Evolutionary conservation across 257 asterid species (phyloP), one percentile per base, ranked within the genome.

Genomic region (Capsicum chinense): DNA sequence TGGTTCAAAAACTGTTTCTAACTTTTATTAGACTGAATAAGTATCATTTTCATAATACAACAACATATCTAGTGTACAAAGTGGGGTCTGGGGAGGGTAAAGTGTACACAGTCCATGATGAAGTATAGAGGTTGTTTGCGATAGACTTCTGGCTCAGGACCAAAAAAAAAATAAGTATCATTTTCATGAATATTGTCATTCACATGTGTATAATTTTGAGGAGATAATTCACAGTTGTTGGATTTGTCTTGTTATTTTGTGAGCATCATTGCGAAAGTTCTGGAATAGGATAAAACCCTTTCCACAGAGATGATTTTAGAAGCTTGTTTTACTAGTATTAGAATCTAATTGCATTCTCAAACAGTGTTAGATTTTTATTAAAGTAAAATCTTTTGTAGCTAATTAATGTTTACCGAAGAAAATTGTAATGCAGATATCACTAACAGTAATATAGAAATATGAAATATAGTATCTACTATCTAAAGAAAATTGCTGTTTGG

Each of bases 191-290:
- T 71, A 39, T 47, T 71, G 58, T 71, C 47, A 71, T 71, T 71
- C n/a, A 0, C 1, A 7, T 42, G 79, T 17, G 7, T 69, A 16
- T 42, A 69, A 42, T 69, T 42, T 69, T 69, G 52, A 47, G 58
- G 33, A 10, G 79, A 71, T 71, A 71, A 71, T 44, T 56, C 57
- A n/a, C 58, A n/a, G 9, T 37, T 71, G 79, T 47, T 71, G 79
- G 79, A 71, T n/a, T 59, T 48, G 15, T 44, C 9, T 42, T 70
- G 79, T 42, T 70, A 42, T 70, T 70, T 70, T 42, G 56, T 16
- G 79, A 69, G 79, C 56, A 69, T 69, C 79, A 69, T 62, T 19
- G 76, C 50, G 7, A 69, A 42, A 16, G 12, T 69, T 16, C 0
- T 44, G 56, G 21, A 69, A 16, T 16, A 69, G 56, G 42, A 42